A percentile compares a stretch with the other conserved stretches of the same genome.
These are phyloP conservation scores for Apiotrichum domesticum DNA, from an alignment of 1,284 basidiomycete species.

Conservation along the genomic window DNA sequence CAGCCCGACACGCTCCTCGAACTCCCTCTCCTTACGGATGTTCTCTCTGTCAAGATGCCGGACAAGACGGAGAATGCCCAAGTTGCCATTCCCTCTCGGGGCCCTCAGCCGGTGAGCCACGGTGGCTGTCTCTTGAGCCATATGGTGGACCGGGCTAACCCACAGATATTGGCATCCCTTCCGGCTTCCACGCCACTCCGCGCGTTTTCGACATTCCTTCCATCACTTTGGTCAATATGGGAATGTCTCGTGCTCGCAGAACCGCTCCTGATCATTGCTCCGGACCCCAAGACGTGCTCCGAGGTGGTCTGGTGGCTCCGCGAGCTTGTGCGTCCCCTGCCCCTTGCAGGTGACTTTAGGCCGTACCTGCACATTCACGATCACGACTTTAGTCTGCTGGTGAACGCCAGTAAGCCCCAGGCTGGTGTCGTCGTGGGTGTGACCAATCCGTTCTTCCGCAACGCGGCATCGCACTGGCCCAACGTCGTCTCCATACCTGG, in stretches of 20 bases:
- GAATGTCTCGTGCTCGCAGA: slow-evolving; percentile 83
- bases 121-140: no score
- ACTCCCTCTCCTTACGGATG: slow-evolving; percentile 71
- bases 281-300: slow-evolving; percentile 67
- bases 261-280: slow-evolving; percentile 77
- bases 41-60: slow-evolving; percentile 67
- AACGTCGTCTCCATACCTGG: slow-evolving; percentile 56
- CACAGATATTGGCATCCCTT: slow-evolving; percentile 72
- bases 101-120: not conserved
- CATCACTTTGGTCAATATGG: slow-evolving; percentile 88
- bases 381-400: slow-evolving; percentile 65
- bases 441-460: slow-evolving; percentile 90
- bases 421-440: slow-evolving; percentile 80
- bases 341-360: slow-evolving; percentile 74
- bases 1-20: slow-evolving; percentile 59
- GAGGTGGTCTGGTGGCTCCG: slow-evolving; percentile 86
- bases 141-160: not conserved
- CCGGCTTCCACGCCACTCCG: slow-evolving; percentile 63
- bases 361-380: slow-evolving; percentile 97
- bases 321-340: slow-evolving; percentile 84
- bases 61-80: slow-evolving; percentile 65
- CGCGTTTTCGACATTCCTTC: slow-evolving; percentile 67
- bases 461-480: slow-evolving; percentile 85
- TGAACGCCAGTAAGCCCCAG: slow-evolving; percentile 77
- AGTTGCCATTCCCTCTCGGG: slow-evolving; percentile 15